Percentiles rank a stretch among this genome's conserved stretches.
These are phyloP conservation scores for Sporopachydermia cereana DNA, from an alignment of 1,139 yeast species.

Conservation along the genomic window DNA sequence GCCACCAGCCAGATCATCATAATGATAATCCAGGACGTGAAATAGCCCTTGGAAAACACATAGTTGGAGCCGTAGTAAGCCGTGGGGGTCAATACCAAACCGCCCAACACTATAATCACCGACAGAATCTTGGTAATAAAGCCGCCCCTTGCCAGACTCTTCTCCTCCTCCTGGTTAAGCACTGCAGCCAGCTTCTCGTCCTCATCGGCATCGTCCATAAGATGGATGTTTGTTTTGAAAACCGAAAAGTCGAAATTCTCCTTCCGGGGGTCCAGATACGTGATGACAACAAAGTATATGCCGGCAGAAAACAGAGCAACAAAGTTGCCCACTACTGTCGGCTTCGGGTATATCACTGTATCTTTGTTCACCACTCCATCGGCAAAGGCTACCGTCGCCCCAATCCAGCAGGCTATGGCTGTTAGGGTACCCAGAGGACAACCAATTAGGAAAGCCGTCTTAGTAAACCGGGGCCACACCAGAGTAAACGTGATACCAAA, in stretches of 20 bases:
- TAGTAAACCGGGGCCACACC: slow-evolving; percentile 56
- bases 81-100: slow-evolving; percentile 22
- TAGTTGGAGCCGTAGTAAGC: slow-evolving; percentile 25
- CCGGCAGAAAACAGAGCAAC: slow-evolving; percentile 73
- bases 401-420: slow-evolving; percentile 40
- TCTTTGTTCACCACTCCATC: slow-evolving; percentile 37
- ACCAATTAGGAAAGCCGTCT: slow-evolving; percentile 30
- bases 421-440: slow-evolving; percentile 36
- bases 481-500: slow-evolving; percentile 64
- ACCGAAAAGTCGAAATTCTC: slow-evolving; percentile 19
- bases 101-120: slow-evolving; percentile 21
- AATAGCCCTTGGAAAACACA: slow-evolving; percentile 23
- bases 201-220: slow-evolving; percentile 28
- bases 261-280: too few relatives aligned
- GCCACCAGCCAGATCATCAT: slow-evolving; percentile 25
- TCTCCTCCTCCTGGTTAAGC: slow-evolving; percentile 17
- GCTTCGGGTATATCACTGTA: slow-evolving; percentile 63
- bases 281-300: slow-evolving; percentile 54
- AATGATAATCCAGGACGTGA: slow-evolving; percentile 24
- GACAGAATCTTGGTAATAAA: slow-evolving; percentile 19
- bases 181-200: slow-evolving; percentile 21
- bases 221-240: slow-evolving; percentile 17
- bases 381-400: slow-evolving; percentile 26
- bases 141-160: slow-evolving; percentile 19
- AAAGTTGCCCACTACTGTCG: slow-evolving; percentile 80